Conservation (phyloP, 192 early-diverging fungal genomes). For the Entomortierella beljakovae region DNA sequence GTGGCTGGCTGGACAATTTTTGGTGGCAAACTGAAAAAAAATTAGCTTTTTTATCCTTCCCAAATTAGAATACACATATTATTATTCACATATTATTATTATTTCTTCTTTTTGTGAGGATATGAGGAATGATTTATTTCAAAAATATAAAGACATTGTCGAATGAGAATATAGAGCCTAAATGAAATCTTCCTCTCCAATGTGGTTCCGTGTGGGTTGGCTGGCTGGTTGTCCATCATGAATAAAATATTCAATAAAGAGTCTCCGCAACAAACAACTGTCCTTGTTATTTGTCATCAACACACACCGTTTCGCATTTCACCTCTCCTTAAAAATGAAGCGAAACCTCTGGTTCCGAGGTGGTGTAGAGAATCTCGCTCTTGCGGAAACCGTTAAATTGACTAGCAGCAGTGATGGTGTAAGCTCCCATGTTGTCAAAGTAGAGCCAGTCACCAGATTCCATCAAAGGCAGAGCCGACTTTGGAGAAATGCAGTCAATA, state of each 20-base stretch:
- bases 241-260: constrained; percentile 6
- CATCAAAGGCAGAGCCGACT: constrained; percentile 80
- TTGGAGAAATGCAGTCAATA: constrained; percentile 89
- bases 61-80: too few relatives aligned
- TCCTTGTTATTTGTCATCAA: constrained; percentile 41
- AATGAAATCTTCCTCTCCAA: too few relatives aligned
- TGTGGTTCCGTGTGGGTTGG: background rate
- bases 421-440: constrained; percentile 97
- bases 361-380: constrained; percentile 88
- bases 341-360: constrained; percentile 65
- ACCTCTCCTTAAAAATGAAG: constrained; percentile 32
- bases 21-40: background rate
- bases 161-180: background rate
- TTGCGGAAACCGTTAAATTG: constrained; percentile 92
- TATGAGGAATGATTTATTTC: background rate
- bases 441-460: constrained; percentile 96
- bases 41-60: too few relatives aligned
- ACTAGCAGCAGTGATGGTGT: constrained; percentile 91
- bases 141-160: background rate
- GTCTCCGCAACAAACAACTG: constrained; percentile 26
- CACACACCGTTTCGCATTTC: constrained; percentile 10
- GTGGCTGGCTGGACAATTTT: background rate
- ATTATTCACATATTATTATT: too few relatives aligned
- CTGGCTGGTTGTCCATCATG: background rate
- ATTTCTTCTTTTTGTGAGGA: background rate